Base-by-base conservation (phyloP, 768 basidiomycete species). In the Kwoniella dejecticola region DNA sequence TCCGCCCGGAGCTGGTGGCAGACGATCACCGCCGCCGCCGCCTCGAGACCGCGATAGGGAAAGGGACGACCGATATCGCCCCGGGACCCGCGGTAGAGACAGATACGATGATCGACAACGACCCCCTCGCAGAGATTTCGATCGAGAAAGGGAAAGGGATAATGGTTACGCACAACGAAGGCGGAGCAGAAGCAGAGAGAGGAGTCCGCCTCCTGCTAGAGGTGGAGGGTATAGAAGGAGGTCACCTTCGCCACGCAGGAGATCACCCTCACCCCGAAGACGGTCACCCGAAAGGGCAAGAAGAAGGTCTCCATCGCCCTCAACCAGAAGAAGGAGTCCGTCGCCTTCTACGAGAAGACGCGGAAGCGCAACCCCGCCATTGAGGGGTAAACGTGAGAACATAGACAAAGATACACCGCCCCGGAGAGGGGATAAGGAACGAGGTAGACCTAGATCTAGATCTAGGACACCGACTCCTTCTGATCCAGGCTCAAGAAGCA, bases 181-280 rank as follows among this genome's bases (percentile, higher is more conserved):
- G 52, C 46, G 57, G n/a, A 44, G 58, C 24, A 27, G 52, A 36
- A 59, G 57, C 29, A 33, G 57, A 26, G 59, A 53, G 45, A 40
- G 57, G 21, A 58, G 62, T 33, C 67, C 67, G n/a, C 52, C 57
- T 36, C 33, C 7, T 44, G 54, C 47, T 38, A 61, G 65, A 40
- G 62, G 64, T 48, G 38, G 54, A 24, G 54, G 56, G 10, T 65
- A 68, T 38, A 53, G 69, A 26, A 59, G 63, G 19, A 49, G 64
- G 50, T 64, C 68, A 36, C 68, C 64, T 23, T 57, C 68, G 10
- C 65, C 69, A 12, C 29, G 66, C 17, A 53, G 67, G 40, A 44
- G 60, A 41, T 59, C 67, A 4, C 64, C 63, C 38, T 48, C 62
- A 13, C 52, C 48, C 11, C 53, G 60, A 15, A 50, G 66, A 49